A percentile compares a stretch with the other conserved stretches of the same genome.
Evolutionary conservation across 176 grass and related monocot species (phyloP).

Genomic region (Carex pumila): DNA sequence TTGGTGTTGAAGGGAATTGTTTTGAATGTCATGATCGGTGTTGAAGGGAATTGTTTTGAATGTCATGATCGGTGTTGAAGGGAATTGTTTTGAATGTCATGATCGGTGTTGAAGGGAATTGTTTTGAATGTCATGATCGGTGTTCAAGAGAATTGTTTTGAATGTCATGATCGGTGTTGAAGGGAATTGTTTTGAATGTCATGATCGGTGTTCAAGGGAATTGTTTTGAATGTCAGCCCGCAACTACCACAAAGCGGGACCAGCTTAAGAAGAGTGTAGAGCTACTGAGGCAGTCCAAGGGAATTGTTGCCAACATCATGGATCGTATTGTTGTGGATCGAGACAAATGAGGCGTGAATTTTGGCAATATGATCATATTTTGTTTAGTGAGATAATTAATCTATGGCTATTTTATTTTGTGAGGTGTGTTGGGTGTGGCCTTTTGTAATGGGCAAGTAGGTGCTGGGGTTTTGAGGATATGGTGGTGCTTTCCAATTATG

Average conservation of each 20-base stretch:
- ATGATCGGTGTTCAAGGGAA: too few relatives aligned
- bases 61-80: too few relatives aligned
- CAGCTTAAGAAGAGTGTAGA: conserved; percentile 14
- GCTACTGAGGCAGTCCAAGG: conserved; percentile 20
- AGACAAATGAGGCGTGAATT: not conserved
- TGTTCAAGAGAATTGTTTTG: too few relatives aligned
- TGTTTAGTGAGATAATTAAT: not conserved
- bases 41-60: too few relatives aligned
- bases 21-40: too few relatives aligned
- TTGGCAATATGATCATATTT: not conserved
- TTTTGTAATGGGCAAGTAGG: not conserved
- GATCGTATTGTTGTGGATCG: conserved; percentile 7
- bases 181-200: too few relatives aligned
- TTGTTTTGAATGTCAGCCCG: too few relatives aligned
- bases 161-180: too few relatives aligned
- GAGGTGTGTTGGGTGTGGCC: not conserved
- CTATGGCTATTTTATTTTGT: not conserved
- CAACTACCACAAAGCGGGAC: conserved; percentile 7
- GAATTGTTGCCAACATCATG: conserved; percentile 12
- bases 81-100: too few relatives aligned
- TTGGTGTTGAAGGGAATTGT: too few relatives aligned
- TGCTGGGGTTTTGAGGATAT: not conserved
- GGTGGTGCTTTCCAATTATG: not conserved
- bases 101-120: too few relatives aligned
- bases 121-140: too few relatives aligned